Evolutionary conservation across 805 yeast species (phyloP), one percentile per base, ranked within the genome.

Genomic region (Kodamaea kakaduensis): DNA sequence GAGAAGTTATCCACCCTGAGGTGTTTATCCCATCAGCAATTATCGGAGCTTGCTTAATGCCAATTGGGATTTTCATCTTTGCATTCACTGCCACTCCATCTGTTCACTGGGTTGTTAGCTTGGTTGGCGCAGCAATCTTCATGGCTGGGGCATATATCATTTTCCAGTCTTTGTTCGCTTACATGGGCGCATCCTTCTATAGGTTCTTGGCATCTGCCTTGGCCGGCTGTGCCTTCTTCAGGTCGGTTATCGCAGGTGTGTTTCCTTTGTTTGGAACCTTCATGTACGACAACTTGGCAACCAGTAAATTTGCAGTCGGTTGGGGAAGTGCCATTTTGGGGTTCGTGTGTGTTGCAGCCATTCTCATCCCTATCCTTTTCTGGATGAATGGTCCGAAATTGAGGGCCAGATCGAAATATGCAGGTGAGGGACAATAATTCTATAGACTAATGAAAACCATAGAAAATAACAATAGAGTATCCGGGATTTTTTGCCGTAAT

Each of bases 261-360:
- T 78, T 78, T 63, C 84, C 84, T 25, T 62, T 83, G 34, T 81
- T 83, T 54, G 82, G 84, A 5, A 50, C 64, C 24, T 73, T 75
- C 21, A 68, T 83, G 75, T 83, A 71, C 51, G 57, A 63, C 36
- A 70, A 74, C 45, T 58, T 75, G 36, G 70, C 69, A 6, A 67
- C 69, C 31, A 17, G 35, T 2, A 67, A 62, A 25, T 78, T 60
- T 48, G 82, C 83, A 2, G 75, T 73, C 12, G 81, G 66, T 3
- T 78, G 81, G 81, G 83, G 81, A 2, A 43, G 72, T 1, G 48
- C 67, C 3, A 58, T 73, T 42, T 70, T 75, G 28, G 79, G 72
- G 0, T 71, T 73, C 43, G 45, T 74, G 23, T 48, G 67, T 3
- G 28, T 69, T 18, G 71, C 51, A 0, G 52, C 77, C 60, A 58